Evolutionary conservation across 2,329 filamentous ascomycete species (phyloP).

Genomic region (Zopfia rhizophila): DNA sequence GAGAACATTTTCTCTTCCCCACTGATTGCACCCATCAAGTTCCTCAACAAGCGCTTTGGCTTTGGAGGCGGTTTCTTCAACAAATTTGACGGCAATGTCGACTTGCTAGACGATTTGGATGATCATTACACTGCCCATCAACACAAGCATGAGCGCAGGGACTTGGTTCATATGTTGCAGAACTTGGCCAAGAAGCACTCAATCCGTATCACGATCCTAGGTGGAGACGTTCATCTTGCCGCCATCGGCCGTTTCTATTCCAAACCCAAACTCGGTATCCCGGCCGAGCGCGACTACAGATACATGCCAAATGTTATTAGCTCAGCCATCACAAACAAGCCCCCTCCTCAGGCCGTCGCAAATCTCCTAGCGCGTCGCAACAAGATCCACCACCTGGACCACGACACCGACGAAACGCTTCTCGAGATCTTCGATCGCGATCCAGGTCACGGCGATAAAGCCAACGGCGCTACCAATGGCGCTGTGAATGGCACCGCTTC

Average conservation of each 20-base stretch:
- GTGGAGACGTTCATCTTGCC: constrained; percentile 72
- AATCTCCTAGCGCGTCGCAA: constrained; percentile 71
- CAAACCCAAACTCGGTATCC: constrained; percentile 66
- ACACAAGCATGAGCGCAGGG: constrained; percentile 87
- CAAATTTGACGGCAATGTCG: constrained; percentile 82
- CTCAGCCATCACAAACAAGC: constrained; percentile 75
- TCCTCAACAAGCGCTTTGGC: constrained; percentile 90
- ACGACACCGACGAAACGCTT: constrained; percentile 71
- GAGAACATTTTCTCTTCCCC: constrained; percentile 92
- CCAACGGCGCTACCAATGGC: constrained; percentile 23
- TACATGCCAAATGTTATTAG: constrained; percentile 74
- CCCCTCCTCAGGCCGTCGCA: constrained; percentile 72
- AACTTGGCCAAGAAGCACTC: constrained; percentile 64
- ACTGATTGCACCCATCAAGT: constrained; percentile 85
- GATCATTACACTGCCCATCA: constrained; percentile 87
- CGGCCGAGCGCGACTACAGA: constrained; percentile 67
- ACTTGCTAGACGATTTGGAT: constrained; percentile 72
- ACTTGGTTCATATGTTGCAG: constrained; percentile 74
- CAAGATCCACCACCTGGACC: constrained; percentile 73
- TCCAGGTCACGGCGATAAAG: constrained; percentile 53
- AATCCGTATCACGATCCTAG: constrained; percentile 69
- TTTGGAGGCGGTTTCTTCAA: constrained; percentile 89
- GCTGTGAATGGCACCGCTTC: constrained; percentile 36
- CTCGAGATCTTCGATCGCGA: constrained; percentile 71
- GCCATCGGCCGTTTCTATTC: constrained; percentile 73